Base-by-base conservation (phyloP, 2,329 filamentous ascomycete species). In the Cladophialophora psammophila region DNA sequence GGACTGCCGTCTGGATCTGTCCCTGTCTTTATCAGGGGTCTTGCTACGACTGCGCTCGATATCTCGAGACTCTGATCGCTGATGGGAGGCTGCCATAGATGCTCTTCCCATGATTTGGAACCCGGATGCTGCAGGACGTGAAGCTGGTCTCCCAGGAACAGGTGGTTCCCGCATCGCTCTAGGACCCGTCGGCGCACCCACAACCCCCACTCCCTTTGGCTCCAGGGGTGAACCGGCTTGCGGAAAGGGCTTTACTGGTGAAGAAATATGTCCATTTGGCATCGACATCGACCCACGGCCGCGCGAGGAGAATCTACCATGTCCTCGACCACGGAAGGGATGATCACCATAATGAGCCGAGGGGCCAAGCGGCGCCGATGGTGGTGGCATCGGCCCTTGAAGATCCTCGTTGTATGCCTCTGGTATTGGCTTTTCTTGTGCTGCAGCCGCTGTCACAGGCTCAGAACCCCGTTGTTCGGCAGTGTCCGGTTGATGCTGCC, bases 111-210 rank as follows among this genome's bases (percentile, higher is more conserved):
- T 71, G 50, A 74, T 73, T 45, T 73, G 71, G 42, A 74, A 71
- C 5, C 72, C 72, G 18, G 61, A 60, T 18, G 63, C 65, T 3
- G 69, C 60, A 26, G 71, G 58, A 35, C 69, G 69, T 34, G 69
- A 68, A 26, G 48, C 20, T 52, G 69, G 69, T 57, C 62, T 57
- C 15, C 66, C n/a, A 13, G 72, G 60, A 31, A 62, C 62, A 61
- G 69, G 61, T 26, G 69, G 64, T 55, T 72, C 72, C 65, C 94
- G 87, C 92, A 98, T 96, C 18, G 95, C 95, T 80, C 95, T 94
- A 56, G 95, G 95, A 9, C 94, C 95, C 63, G 91, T 96, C 34
- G 95, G 95, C 34, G 95, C 95, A 80, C 86, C 86, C 75, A 82
- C 82, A 60, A 88, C 86, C 42, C 86, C 86, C 85, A 92, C 80